phyloP scores from a whole-genome alignment of 352 stramenopile species.

The Globisporangium abappressorium region DNA sequence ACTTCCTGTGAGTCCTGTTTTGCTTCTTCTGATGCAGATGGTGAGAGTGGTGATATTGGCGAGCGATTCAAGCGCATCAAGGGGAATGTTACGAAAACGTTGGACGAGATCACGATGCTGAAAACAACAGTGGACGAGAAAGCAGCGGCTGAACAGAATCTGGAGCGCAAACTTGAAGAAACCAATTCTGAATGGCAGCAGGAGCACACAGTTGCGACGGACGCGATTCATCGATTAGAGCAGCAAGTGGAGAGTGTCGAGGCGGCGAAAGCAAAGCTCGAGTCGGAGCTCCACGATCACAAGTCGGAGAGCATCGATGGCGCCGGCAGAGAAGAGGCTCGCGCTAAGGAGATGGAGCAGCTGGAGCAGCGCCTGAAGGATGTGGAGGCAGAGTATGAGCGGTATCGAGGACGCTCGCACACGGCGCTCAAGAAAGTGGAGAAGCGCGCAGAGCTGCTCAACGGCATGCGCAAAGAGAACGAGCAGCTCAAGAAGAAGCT shows the following conservation, averaged over 20 bases:
- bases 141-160: not conserved
- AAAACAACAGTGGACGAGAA: slow-evolving; percentile 4
- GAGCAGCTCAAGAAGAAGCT: slow-evolving; percentile 34
- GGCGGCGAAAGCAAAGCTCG: slow-evolving; percentile 12
- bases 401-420: slow-evolving; percentile 63
- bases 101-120: slow-evolving; percentile 2
- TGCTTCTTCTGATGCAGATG: not conserved
- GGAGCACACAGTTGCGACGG: not conserved
- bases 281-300: slow-evolving; percentile 20
- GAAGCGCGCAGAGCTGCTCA: slow-evolving; percentile 73
- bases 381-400: slow-evolving; percentile 54
- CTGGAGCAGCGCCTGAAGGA: slow-evolving; percentile 35
- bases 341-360: slow-evolving; percentile 25
- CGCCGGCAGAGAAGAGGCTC: slow-evolving; percentile 12
- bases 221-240: slow-evolving; percentile 9
- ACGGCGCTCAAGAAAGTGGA: slow-evolving; percentile 80
- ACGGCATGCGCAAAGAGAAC: slow-evolving; percentile 78
- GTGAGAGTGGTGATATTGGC: not conserved
- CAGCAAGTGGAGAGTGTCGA: slow-evolving; percentile 23
- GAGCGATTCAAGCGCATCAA: slow-evolving; percentile 7
- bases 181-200: not conserved
- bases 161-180: slow-evolving; percentile 6
- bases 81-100: not conserved
- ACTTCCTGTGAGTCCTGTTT: not conserved
- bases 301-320: slow-evolving; percentile 22